phyloP scores from a whole-genome alignment of 371 early-diverging fungal genomes.

The Circinella umbellata region DNA sequence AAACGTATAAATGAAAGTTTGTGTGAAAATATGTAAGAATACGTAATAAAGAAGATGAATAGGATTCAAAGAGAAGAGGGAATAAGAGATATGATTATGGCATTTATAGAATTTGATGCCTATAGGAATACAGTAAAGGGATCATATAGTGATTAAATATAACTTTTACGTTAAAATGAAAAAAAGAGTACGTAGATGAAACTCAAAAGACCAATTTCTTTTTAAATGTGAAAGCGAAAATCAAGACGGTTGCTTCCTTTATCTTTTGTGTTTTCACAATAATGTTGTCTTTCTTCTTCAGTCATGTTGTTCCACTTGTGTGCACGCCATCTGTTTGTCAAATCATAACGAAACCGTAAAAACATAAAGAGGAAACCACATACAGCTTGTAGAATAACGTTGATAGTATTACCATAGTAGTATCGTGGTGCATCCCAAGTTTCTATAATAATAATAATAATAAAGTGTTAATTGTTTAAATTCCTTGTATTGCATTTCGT shows the following conservation, averaged over 20 bases:
- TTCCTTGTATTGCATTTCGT: not conserved
- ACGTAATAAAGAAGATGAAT: too few relatives aligned
- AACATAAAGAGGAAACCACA: constrained; percentile 25
- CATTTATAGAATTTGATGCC: too few relatives aligned
- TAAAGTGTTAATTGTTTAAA: not conserved
- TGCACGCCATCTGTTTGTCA: constrained; percentile 34
- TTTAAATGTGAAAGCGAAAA: constrained; percentile 35
- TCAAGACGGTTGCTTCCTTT: constrained; percentile 47
- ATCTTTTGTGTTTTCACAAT: constrained; percentile 31
- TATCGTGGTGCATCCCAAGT: constrained; percentile 46
- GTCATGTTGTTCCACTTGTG: constrained; percentile 37
- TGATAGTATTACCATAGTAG: constrained; percentile 43
- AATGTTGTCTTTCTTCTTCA: constrained; percentile 32
- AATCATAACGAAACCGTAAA: constrained; percentile 30
- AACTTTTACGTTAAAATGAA: too few relatives aligned
- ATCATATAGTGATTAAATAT: not conserved
- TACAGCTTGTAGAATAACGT: constrained; percentile 25
- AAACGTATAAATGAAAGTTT: too few relatives aligned
- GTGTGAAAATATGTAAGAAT: too few relatives aligned
- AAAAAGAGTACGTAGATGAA: too few relatives aligned
- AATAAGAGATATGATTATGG: too few relatives aligned
- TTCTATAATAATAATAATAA: constrained; percentile 8
- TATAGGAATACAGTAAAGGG: not conserved
- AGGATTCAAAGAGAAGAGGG: too few relatives aligned
- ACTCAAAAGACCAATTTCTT: not conserved